Base-by-base conservation (phyloP, 2,329 filamentous ascomycete species). In the Emergomyces pasteurianus region DNA sequence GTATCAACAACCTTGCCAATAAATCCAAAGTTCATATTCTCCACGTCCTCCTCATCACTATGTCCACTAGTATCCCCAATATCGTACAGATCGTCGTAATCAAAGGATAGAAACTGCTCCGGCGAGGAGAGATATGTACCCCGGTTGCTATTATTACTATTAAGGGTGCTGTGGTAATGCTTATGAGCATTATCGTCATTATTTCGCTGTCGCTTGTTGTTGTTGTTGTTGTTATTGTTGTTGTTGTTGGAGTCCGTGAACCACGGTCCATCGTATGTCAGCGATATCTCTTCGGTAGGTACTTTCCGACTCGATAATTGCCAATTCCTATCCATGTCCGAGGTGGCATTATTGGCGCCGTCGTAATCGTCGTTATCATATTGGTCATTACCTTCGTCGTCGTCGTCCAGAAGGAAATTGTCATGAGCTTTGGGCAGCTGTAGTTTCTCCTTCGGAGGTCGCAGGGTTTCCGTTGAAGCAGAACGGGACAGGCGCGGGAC, bases 191-290 rank as follows among this genome's bases (percentile, higher is more conserved):
- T n/a, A 54, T 55, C 21, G 14, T 62, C 12, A 23, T 57, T 47
- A 23, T 36, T 38, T 21, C 18, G 18, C 42, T 34, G 38, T 42
- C 49, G 54, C 4, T 58, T 49, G 55, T 55, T 54, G 55, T n/a
- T 36, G 6, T 55, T 54, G 55, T n/a, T 36, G 6, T 55, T 54
- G 55, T n/a, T 36, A n/a, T n/a, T n/a, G n/a, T n/a, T n/a, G n/a
- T n/a, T n/a, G n/a, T 55, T 54, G 55, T n/a, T 36, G 6, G 43
- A 40, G 26, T 88, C 59, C 7, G 36, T 16, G 43, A 58, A 60
- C 59, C 59, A 58, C 12, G 34, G 49, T 23, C 43, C 38, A 26
- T 36, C 57, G 16, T 40, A 55, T 8, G 49, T 43, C 4, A 23
- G 34, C n/a, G 53, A 36, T 28, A 28, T 31, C 14, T 54, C 14